Percentiles rank a stretch among this genome's conserved stretches.
Evolutionary conservation across 257 asterid species (phyloP).

Genomic region (Ilex asprella): DNA sequence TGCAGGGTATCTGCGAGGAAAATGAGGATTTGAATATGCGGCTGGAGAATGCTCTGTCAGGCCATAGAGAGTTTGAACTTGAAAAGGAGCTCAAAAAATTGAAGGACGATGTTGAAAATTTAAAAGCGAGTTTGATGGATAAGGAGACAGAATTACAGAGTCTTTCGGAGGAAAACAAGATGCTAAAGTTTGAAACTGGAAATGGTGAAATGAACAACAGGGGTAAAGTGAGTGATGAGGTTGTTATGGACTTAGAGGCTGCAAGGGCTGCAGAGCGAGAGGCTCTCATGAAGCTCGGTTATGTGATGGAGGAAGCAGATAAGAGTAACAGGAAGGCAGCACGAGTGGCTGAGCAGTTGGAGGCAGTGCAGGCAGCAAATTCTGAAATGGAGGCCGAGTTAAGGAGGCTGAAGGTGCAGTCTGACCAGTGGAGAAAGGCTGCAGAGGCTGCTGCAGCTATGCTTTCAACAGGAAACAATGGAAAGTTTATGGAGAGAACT

Average conservation of each 20-base stretch:
- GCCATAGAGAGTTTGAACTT: constrained; percentile 31
- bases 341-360: constrained; percentile 57
- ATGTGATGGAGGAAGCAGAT: constrained; percentile 57
- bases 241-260: constrained; percentile 29
- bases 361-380: constrained; percentile 57
- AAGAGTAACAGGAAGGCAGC: constrained; percentile 46
- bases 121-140: constrained; percentile 38
- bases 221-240: constrained; percentile 20
- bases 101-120: constrained; percentile 25
- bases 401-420: constrained; percentile 75
- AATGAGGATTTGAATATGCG: constrained; percentile 47
- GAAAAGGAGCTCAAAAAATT: constrained; percentile 46
- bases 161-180: constrained; percentile 43
- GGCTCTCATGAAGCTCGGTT: constrained; percentile 46
- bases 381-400: constrained; percentile 75
- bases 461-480: constrained; percentile 66
- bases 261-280: constrained; percentile 57
- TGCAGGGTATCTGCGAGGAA: constrained; percentile 84
- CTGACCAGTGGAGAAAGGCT: constrained; percentile 98
- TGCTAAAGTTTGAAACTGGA: constrained; percentile 34
- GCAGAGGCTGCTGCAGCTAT: constrained; percentile 94
- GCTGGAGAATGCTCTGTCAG: constrained; percentile 30
- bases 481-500: constrained; percentile 61
- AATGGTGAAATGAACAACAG: constrained; percentile 16
- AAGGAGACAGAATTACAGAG: constrained; percentile 45